Conservation (phyloP, 2,329 filamentous ascomycete genomes). For the Pestalotiopsis sp. region DNA sequence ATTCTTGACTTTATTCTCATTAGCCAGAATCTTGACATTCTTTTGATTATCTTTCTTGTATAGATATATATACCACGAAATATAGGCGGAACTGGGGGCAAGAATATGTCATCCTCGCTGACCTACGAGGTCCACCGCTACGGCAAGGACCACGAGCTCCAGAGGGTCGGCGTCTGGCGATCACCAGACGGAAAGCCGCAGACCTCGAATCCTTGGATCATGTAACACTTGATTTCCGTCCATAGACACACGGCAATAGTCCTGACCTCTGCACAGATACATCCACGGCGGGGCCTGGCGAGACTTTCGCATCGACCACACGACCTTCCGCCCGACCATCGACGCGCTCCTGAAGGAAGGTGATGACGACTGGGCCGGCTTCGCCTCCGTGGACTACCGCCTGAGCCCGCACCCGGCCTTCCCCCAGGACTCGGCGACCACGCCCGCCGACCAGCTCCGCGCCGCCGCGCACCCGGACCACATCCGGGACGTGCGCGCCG, state of each 20-base stretch:
- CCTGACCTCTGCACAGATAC: constrained; percentile 35
- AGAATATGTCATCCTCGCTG: constrained; percentile 28
- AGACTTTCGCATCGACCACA: constrained; percentile 52
- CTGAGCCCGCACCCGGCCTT: constrained; percentile 55
- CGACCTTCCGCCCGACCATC: constrained; percentile 42
- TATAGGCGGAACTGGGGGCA: too few relatives aligned
- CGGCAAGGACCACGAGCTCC: constrained; percentile 37
- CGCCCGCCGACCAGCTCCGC: constrained; percentile 34
- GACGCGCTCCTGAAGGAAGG: constrained; percentile 33
- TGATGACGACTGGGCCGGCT: constrained; percentile 50
- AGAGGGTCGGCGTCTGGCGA: constrained; percentile 49
- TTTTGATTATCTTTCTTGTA: background rate
- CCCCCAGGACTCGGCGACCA: constrained; percentile 43
- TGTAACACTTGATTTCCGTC: constrained; percentile 20
- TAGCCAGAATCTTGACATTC: background rate
- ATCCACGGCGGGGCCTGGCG: constrained; percentile 68
- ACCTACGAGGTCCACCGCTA: constrained; percentile 30
- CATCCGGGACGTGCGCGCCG: constrained; percentile 56
- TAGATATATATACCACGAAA: background rate
- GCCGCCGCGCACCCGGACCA: constrained; percentile 62
- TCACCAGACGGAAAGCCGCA: constrained; percentile 17
- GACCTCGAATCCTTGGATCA: constrained; percentile 29
- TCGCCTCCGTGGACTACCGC: constrained; percentile 67
- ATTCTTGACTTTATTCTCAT: background rate
- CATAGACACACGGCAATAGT: background rate